Conservation (phyloP, 805 yeast species). For the Komagataella phaffii region DNA sequence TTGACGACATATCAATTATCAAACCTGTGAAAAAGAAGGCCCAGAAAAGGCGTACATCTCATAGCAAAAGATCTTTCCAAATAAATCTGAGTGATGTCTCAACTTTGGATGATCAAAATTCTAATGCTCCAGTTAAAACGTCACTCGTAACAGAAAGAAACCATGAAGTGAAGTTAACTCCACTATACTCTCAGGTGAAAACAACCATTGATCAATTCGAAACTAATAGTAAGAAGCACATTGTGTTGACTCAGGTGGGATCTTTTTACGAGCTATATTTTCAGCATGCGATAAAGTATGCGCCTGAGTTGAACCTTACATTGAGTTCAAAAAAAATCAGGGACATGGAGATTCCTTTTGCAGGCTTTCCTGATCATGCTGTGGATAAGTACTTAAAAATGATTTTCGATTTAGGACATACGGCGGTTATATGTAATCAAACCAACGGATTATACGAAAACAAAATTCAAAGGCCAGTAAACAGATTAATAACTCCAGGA, state of each 20-base stretch:
- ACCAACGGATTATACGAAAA: conserved; percentile 15
- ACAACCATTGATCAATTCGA: conserved; percentile 14
- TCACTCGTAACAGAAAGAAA: neutral
- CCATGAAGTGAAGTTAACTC: conserved; percentile 7
- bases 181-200: conserved; percentile 16
- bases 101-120: neutral
- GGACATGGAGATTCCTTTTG: conserved; percentile 51
- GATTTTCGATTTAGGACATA: conserved; percentile 53
- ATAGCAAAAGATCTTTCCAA: neutral
- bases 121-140: neutral
- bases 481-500: conserved; percentile 84
- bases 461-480: conserved; percentile 50
- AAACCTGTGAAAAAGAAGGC: neutral
- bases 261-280: conserved; percentile 80
- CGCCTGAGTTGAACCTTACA: conserved; percentile 57
- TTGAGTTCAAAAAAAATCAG: conserved; percentile 43
- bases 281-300: conserved; percentile 71
- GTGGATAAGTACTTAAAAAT: conserved; percentile 61
- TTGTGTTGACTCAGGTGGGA: conserved; percentile 72
- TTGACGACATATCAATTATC: neutral
- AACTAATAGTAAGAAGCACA: conserved; percentile 18
- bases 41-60: neutral
- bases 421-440: conserved; percentile 81
- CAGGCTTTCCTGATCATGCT: conserved; percentile 77
- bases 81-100: neutral